Evolutionary conservation across 495 filamentous ascomycete species (phyloP).

Genomic region (Lasiosphaeria ovina): DNA sequence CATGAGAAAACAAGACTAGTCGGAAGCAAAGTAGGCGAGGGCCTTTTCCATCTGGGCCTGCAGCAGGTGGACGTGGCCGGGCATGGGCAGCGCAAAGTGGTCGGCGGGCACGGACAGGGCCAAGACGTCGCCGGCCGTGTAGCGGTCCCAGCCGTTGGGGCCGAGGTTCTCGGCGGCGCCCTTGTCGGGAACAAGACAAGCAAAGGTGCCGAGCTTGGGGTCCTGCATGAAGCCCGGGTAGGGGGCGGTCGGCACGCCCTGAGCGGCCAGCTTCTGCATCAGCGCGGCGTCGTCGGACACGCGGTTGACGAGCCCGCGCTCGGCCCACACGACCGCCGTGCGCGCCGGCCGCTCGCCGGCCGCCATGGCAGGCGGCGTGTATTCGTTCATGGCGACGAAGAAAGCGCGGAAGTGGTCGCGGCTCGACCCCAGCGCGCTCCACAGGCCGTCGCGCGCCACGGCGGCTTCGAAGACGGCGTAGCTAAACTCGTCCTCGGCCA

Average conservation of each 20-base stretch:
- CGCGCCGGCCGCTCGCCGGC: neutral
- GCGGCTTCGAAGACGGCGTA: slow-evolving; percentile 68
- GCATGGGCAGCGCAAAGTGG: slow-evolving; percentile 4
- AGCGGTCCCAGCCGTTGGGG: slow-evolving; percentile 69
- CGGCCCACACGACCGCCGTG: neutral
- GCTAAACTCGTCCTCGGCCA: slow-evolving; percentile 69
- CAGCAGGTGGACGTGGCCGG: slow-evolving; percentile 5
- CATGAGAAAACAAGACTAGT: too few species aligned
- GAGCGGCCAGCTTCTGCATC: neutral
- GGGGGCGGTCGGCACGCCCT: slow-evolving; percentile 57
- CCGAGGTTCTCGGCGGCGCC: slow-evolving; percentile 58
- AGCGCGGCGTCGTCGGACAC: neutral
- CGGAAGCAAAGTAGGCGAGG: neutral
- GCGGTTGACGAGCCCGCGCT: slow-evolving; percentile 4
- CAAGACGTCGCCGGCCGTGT: slow-evolving; percentile 21
- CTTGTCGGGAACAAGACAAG: slow-evolving; percentile 64
- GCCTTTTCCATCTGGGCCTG: neutral
- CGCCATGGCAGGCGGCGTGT: neutral
- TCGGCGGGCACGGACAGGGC: neutral
- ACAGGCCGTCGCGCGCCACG: slow-evolving; percentile 64
- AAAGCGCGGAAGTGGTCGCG: neutral
- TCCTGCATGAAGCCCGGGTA: slow-evolving; percentile 54
- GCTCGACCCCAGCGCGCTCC: slow-evolving; percentile 61
- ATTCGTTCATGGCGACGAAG: neutral
- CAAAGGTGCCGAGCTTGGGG: slow-evolving; percentile 59